These are phyloP conservation scores for Gracilaria domingensis DNA, from an alignment of 23 red algal species.

Conservation along the genomic window DNA sequence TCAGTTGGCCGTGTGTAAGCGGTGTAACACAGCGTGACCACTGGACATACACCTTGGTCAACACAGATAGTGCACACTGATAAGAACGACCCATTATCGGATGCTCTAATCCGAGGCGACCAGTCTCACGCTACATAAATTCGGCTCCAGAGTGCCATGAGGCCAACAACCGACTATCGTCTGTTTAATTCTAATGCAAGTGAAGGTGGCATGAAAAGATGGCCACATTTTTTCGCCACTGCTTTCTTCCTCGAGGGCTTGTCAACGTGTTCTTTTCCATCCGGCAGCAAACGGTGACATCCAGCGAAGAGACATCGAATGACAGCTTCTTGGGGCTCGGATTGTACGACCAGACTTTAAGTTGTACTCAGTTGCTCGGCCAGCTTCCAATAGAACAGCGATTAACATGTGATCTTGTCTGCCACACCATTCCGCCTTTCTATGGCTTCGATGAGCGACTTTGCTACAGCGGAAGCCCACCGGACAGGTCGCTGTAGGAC, in stretches of 20 bases:
- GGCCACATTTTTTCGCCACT: slow-evolving; percentile 39
- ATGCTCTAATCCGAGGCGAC: slow-evolving; percentile 38
- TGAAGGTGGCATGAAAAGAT: slow-evolving; percentile 82
- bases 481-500: slow-evolving; percentile 83
- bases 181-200: slow-evolving; percentile 62
- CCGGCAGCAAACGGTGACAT: slow-evolving; percentile 31
- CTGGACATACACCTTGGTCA: slow-evolving; percentile 65
- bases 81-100: slow-evolving; percentile 80
- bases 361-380: slow-evolving; percentile 37
- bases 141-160: slow-evolving; percentile 37
- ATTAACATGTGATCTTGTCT: slow-evolving; percentile 34
- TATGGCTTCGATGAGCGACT: slow-evolving; percentile 73
- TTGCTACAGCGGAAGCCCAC: slow-evolving; percentile 64
- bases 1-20: slow-evolving; percentile 92
- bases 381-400: slow-evolving; percentile 37
- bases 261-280: background rate
- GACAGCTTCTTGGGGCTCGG: slow-evolving; percentile 1
- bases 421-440: slow-evolving; percentile 4
- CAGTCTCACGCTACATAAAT: slow-evolving; percentile 79
- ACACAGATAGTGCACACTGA: slow-evolving; percentile 78
- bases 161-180: slow-evolving; percentile 27
- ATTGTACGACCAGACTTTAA: slow-evolving; percentile 16
- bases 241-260: too few species aligned
- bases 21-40: slow-evolving; percentile 80
- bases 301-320: slow-evolving; percentile 33